These are phyloP conservation scores for Claviceps quebecensis DNA, from an alignment of 2,329 filamentous ascomycete genomes.

Conservation along the genomic window DNA sequence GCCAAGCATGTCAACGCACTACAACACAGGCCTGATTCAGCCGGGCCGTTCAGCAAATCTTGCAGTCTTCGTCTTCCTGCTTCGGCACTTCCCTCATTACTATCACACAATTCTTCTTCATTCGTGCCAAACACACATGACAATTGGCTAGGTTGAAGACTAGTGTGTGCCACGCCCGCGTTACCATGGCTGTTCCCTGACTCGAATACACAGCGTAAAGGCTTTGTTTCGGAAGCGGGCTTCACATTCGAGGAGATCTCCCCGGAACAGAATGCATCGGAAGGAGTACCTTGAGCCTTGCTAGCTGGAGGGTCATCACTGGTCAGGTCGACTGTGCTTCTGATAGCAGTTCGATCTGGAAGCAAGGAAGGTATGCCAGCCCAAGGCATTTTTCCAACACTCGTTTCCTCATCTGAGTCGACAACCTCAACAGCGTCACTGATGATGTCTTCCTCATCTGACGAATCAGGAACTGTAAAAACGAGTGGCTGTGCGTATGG, in stretches of 20 bases:
- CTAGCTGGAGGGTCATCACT: conserved; percentile 1
- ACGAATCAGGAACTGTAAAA: conserved; percentile 30
- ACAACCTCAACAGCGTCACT: conserved; percentile 16
- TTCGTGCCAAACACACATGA: not conserved
- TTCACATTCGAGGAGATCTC: not conserved
- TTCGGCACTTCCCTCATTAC: not conserved
- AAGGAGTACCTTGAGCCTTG: not conserved
- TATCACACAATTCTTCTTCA: not conserved
- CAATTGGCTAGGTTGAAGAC: not conserved
- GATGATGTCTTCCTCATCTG: conserved; percentile 17
- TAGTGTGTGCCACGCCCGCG: not conserved
- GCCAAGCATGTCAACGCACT: not conserved
- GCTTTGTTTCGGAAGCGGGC: not conserved
- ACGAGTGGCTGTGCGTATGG: conserved; percentile 15
- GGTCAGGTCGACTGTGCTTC: conserved; percentile 11
- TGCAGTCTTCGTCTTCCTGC: not conserved
- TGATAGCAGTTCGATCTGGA: conserved; percentile 9
- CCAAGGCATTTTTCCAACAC: conserved; percentile 13
- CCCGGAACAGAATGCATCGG: not conserved
- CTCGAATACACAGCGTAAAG: not conserved
- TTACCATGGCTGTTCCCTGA: not conserved
- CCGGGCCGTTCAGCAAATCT: too few species aligned
- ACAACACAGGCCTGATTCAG: not conserved
- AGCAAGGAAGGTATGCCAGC: conserved; percentile 13
- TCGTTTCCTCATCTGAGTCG: conserved; percentile 7